Conservation (phyloP, 768 basidiomycete species). For the Suillus variegatus region DNA sequence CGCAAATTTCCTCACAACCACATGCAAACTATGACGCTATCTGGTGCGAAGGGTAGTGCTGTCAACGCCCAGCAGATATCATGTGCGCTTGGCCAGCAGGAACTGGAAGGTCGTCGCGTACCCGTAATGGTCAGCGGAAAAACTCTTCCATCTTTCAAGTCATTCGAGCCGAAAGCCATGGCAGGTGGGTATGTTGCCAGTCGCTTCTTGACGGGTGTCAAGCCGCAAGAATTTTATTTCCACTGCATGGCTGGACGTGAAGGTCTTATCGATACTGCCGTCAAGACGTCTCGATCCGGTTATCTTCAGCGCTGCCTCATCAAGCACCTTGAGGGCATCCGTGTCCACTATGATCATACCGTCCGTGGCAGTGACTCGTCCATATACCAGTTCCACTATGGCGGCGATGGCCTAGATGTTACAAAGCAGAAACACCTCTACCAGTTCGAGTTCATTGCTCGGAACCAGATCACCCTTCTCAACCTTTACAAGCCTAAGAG, state of each 20-base stretch:
- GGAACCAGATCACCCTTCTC: slow-evolving; percentile 80
- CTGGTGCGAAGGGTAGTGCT: slow-evolving; percentile 96
- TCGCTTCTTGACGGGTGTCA: slow-evolving; percentile 97
- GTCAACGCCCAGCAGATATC: slow-evolving; percentile 99
- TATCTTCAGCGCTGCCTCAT: slow-evolving; percentile 98
- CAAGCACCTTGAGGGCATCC: slow-evolving; percentile 96
- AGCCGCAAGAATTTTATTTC: slow-evolving; percentile 99
- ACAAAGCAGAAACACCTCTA: slow-evolving; percentile 95
- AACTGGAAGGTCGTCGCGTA: slow-evolving; percentile 96
- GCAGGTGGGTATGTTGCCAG: slow-evolving; percentile 98
- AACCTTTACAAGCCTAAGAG: slow-evolving; percentile 66
- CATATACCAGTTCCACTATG: slow-evolving; percentile 95
- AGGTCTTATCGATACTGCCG: slow-evolving; percentile 98
- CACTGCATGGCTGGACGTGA: slow-evolving; percentile 99
- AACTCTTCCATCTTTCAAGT: slow-evolving; percentile 93
- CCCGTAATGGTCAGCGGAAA: slow-evolving; percentile 99
- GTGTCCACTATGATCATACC: slow-evolving; percentile 97
- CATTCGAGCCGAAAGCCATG: slow-evolving; percentile 97
- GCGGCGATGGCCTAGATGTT: slow-evolving; percentile 94
- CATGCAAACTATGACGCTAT: slow-evolving; percentile 99
- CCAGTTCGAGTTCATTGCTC: slow-evolving; percentile 91
- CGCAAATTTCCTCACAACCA: slow-evolving; percentile 97
- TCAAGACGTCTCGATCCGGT: slow-evolving; percentile 97
- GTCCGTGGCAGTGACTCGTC: slow-evolving; percentile 94
- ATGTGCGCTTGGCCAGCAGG: slow-evolving; percentile 96